phyloP scores from a whole-genome alignment of 2,329 filamentous ascomycete species.

The Botrytis medusae region DNA sequence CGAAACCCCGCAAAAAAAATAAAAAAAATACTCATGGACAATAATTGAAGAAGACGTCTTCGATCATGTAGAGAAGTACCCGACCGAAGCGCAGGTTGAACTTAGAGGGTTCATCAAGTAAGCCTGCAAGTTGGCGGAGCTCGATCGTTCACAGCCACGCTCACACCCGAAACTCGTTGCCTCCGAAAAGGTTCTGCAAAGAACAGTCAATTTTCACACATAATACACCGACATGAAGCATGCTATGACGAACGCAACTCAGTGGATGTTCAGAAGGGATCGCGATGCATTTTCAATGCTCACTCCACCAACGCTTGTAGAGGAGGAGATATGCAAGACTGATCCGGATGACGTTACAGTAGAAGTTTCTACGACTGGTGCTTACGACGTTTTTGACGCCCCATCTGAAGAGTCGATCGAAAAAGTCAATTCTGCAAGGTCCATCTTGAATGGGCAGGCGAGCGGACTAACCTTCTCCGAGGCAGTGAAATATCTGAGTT shows the following conservation, averaged over 20 bases:
- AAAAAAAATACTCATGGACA: too few relatives aligned
- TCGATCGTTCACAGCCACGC: too few relatives aligned
- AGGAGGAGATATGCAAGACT: background rate
- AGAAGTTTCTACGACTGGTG: too few relatives aligned
- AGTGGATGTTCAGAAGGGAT: background rate
- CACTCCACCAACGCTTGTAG: background rate
- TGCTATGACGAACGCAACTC: fast-evolving
- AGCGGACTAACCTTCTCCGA: background rate
- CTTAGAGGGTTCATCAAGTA: too few relatives aligned
- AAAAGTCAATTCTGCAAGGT: background rate
- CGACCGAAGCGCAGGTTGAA: too few relatives aligned
- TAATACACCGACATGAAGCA: background rate
- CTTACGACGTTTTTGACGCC: too few relatives aligned
- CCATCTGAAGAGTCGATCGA: background rate
- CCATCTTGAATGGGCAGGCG: background rate
- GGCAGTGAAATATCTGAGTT: background rate
- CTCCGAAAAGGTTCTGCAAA: background rate
- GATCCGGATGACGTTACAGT: too few relatives aligned
- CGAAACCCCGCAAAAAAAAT: too few relatives aligned
- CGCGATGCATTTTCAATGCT: background rate
- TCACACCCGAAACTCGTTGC: background rate
- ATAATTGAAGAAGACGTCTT: too few relatives aligned
- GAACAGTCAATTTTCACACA: background rate
- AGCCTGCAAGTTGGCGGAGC: too few relatives aligned
- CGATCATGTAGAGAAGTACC: too few relatives aligned